Base-by-base conservation (phyloP, 2,329 filamentous ascomycete species). In the Acrodontium crateriforme region DNA sequence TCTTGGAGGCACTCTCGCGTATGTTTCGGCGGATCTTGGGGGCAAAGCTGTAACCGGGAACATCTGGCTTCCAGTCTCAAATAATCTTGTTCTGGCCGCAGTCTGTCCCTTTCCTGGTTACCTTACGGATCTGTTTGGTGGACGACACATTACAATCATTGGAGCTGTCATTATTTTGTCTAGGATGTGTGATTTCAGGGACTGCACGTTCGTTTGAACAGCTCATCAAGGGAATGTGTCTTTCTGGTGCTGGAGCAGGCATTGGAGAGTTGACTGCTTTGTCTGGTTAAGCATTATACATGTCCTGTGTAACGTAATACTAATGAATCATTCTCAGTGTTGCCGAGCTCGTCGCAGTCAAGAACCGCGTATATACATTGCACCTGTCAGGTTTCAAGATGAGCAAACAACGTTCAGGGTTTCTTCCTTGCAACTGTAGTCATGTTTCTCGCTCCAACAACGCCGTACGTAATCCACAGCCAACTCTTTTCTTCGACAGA, bases 191-290 rank as follows among this genome's bases (percentile, higher is more conserved):
- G 27, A 56, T 76, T 18, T 63, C 62, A 31, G 64, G 66, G 8
- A 70, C 67, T 2, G 67, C 71, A 3, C 50, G 67, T 17, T 35
- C 73, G 73, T 40, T 57, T 27, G 50, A 38, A 12, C 47, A 50
- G 29, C 42, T 48, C 9, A 36, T 58, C 9, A 64, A 68, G 65
- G 63, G 63, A 17, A 66, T 66, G 61, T 60, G 63, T 5, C 58
- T 78, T 34, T 63, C 73, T 6, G 75, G 75, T 3, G 58, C 69
- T 5, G 74, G 74, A 18, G 73, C 74, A 9, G 75, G 74, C 10
- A 63, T 79, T 36, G 73, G 72, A 38, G 74, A 79, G 47, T 56
- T 79, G 17, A 78, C 71, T 6, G 72, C 74, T 4, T 57, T 80
- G 8, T 73, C 75, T 24, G 75, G 66, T 24, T 38, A 22, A 19